These are phyloP conservation scores for Ettlia oleoabundans DNA, from an alignment of 139 green algal genomes.

Conservation along the genomic window DNA sequence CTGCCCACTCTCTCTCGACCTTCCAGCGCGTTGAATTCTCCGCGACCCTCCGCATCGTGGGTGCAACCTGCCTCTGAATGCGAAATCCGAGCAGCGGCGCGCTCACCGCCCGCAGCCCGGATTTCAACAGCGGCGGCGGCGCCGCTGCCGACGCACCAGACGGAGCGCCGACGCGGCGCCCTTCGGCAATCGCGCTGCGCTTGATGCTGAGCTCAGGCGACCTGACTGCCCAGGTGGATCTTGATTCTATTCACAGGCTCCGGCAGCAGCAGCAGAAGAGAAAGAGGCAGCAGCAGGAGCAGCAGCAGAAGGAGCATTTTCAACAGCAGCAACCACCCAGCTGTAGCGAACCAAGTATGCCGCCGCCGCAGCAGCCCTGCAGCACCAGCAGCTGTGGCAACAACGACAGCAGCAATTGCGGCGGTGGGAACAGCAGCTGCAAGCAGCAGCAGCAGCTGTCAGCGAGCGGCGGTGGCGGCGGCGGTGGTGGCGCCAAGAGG, in stretches of 20 bases:
- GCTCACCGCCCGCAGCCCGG: neutral
- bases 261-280: neutral
- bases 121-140: neutral
- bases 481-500: neutral
- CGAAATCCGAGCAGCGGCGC: neutral
- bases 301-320: neutral
- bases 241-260: neutral
- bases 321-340: neutral
- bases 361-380: no score
- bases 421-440: neutral
- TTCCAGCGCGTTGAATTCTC: no score
- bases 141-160: neutral
- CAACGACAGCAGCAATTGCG: neutral
- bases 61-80: neutral
- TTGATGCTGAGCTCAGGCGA: neutral
- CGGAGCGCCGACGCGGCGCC: neutral
- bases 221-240: no score
- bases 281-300: neutral
- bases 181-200: neutral
- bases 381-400: neutral
- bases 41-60: no score
- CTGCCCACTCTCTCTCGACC: no score
- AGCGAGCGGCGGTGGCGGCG: neutral
- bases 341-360: neutral
- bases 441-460: neutral